phyloP scores from a whole-genome alignment of 2,329 filamentous ascomycete genomes.

The Alternaria gaisen region DNA sequence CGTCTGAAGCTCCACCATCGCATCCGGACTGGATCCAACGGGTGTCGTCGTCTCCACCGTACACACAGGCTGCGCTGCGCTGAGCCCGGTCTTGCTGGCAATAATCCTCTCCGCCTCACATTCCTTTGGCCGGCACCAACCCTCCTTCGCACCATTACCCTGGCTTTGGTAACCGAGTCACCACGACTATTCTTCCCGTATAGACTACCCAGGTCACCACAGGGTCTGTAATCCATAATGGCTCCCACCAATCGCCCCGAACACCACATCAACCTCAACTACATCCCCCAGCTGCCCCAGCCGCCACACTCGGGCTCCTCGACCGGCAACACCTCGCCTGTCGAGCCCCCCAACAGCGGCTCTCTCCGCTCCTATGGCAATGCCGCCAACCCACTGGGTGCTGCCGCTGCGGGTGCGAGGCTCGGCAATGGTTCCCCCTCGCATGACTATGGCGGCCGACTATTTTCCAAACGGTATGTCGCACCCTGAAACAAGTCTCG shows the following conservation, averaged over 20 bases:
- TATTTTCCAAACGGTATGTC: conserved; percentile 91
- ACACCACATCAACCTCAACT: conserved; percentile 82
- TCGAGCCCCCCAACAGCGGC: conserved; percentile 72
- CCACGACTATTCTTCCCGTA: conserved; percentile 39
- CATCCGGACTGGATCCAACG: conserved; percentile 42
- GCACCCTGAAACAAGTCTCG: conserved; percentile 40
- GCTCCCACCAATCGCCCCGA: conserved; percentile 81
- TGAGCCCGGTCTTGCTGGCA: conserved; percentile 45
- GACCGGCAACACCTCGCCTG: conserved; percentile 80
- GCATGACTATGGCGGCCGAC: conserved; percentile 80
- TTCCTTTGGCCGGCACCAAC: conserved; percentile 55
- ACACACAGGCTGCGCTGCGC: conserved; percentile 36
- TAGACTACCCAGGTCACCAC: conserved; percentile 36
- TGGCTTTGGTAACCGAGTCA: conserved; percentile 51
- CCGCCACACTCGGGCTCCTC: conserved; percentile 81
- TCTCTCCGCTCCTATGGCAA: conserved; percentile 77
- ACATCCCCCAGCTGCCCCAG: conserved; percentile 73
- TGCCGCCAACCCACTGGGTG: conserved; percentile 63
- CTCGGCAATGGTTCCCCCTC: conserved; percentile 95
- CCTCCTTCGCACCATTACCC: conserved; percentile 45
- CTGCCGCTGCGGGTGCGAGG: conserved; percentile 66
- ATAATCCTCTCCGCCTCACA: conserved; percentile 46
- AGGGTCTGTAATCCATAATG: conserved; percentile 83
- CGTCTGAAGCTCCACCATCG: conserved; percentile 15
- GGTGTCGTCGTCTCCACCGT: conserved; percentile 28